Conservation (phyloP, 768 basidiomycete species). For the Sporobolomyces pararoseus region DNA sequence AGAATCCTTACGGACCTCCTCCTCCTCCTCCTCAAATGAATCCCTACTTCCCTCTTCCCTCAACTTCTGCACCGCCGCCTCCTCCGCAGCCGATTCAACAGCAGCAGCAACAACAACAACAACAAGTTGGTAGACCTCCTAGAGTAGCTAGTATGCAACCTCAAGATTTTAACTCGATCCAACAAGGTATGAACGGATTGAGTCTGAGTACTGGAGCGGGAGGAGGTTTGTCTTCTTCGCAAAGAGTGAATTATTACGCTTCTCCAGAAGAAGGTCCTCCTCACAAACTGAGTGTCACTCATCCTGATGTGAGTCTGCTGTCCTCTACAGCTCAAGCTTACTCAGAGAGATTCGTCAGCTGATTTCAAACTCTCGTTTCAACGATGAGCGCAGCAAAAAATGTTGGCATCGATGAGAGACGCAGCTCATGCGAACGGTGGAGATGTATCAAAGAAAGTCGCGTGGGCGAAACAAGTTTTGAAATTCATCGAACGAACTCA, state of each 20-base stretch:
- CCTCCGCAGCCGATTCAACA: background rate
- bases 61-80: no score
- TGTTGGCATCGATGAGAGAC: constrained; percentile 38
- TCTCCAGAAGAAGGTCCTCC: constrained; percentile 39
- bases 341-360: background rate
- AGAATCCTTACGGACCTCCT: background rate
- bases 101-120: background rate
- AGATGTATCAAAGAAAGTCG: constrained; percentile 53
- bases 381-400: constrained; percentile 24
- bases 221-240: background rate
- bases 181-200: constrained; percentile 22
- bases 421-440: constrained; percentile 22
- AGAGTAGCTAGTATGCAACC: constrained; percentile 34
- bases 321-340: background rate
- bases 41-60: constrained; percentile 18
- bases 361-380: no score
- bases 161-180: constrained; percentile 23
- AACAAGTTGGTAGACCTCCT: constrained; percentile 13
- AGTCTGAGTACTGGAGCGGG: constrained; percentile 6
- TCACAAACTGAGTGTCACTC: constrained; percentile 34
- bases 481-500: constrained; percentile 67
- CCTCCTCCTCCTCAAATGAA: constrained; percentile 11
- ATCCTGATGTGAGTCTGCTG: constrained; percentile 26
- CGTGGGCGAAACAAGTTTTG: constrained; percentile 79
- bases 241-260: constrained; percentile 29